Evolutionary conservation across 495 filamentous ascomycete genomes (phyloP).

Genomic region (Aspergillus sclerotioniger): DNA sequence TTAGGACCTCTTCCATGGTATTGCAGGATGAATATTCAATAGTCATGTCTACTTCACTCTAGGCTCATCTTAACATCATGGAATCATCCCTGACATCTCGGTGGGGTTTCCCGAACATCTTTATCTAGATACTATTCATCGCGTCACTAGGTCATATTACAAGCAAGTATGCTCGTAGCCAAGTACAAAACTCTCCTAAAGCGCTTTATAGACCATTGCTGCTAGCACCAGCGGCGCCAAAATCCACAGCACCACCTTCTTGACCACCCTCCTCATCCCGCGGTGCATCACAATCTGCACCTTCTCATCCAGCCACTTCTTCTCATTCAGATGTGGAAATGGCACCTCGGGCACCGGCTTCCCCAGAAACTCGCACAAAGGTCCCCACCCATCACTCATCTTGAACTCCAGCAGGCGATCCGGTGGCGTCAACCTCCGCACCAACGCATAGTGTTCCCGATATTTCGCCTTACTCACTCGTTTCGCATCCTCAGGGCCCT

Average conservation of each 20-base stretch:
- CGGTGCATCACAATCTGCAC: conserved; percentile 1
- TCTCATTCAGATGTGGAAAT: conserved; percentile 10
- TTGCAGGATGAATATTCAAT: too few relatives aligned
- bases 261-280: background rate
- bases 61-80: too few relatives aligned
- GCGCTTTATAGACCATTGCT: background rate
- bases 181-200: background rate
- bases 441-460: conserved; percentile 26
- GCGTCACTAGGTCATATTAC: background rate
- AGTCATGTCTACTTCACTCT: too few relatives aligned
- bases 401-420: conserved; percentile 43
- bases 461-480: conserved; percentile 13
- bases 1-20: too few relatives aligned
- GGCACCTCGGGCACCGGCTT: conserved; percentile 26
- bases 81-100: too few relatives aligned
- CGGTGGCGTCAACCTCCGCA: conserved; percentile 35
- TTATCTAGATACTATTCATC: background rate
- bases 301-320: conserved; percentile 7
- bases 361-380: conserved; percentile 33
- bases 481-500: background rate
- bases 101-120: too few relatives aligned
- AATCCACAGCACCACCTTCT: background rate
- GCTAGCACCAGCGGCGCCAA: background rate
- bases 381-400: conserved; percentile 37
- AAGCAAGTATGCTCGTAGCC: background rate